Evolutionary conservation across 768 basidiomycete genomes (phyloP).

Genomic region (Pseudohyphozyma bogoriensis): DNA sequence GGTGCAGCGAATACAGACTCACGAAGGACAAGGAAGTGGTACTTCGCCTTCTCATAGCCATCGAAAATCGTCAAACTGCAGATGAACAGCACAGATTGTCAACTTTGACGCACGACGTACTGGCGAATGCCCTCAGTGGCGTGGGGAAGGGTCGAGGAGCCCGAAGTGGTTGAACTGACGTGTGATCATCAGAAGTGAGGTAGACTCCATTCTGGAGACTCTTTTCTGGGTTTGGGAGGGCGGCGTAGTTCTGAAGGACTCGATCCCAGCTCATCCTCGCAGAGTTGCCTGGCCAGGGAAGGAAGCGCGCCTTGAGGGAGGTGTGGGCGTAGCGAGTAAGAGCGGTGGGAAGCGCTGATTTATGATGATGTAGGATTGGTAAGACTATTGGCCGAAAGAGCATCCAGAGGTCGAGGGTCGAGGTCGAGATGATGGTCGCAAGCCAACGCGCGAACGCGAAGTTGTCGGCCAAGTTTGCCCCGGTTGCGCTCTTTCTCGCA

Average conservation of each 20-base stretch:
- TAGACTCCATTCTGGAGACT: conserved; percentile 2
- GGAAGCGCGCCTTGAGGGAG: conserved; percentile 15
- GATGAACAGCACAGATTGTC: too few relatives aligned
- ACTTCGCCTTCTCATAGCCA: conserved; percentile 35
- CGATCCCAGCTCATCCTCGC: conserved; percentile 5
- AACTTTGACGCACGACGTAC: too few relatives aligned
- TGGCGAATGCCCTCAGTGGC: too few relatives aligned
- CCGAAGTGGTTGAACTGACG: neutral
- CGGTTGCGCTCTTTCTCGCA: too few relatives aligned
- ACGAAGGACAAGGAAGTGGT: conserved; percentile 40
- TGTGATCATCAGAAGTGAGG: neutral
- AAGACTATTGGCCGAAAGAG: too few relatives aligned
- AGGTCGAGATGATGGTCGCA: too few relatives aligned
- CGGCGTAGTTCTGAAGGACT: conserved; percentile 13
- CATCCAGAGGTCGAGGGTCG: too few relatives aligned
- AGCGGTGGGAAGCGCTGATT: neutral
- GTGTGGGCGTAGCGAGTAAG: neutral
- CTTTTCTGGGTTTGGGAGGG: conserved; percentile 7
- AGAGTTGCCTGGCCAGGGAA: conserved; percentile 6
- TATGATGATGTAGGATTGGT: too few relatives aligned
- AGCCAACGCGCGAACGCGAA: too few relatives aligned
- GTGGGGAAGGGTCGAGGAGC: too few relatives aligned
- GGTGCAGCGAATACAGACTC: conserved; percentile 33
- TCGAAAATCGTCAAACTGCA: conserved; percentile 17
- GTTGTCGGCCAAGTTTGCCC: too few relatives aligned